Evolutionary conservation across 441 rosid species (phyloP).

Genomic region (Brassica balearica): DNA sequence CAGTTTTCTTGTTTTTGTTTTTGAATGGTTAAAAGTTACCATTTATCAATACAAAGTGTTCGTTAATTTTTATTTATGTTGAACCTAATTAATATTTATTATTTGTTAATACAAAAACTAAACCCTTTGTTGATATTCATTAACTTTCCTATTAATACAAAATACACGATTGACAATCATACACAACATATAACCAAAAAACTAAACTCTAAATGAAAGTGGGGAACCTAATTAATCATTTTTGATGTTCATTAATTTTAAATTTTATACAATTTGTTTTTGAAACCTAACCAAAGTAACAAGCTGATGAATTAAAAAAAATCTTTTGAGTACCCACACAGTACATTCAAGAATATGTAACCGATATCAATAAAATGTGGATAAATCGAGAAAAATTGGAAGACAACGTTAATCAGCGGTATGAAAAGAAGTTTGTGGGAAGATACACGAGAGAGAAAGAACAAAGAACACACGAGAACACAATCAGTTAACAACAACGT

Average conservation of each 20-base stretch:
- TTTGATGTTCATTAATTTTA: too few species aligned
- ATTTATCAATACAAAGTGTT: too few species aligned
- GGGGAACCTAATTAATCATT: background rate
- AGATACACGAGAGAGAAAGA: too few species aligned
- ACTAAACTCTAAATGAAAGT: background rate
- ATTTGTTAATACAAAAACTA: background rate
- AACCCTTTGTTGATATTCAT: background rate
- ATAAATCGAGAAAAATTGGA: background rate
- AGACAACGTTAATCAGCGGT: too few species aligned
- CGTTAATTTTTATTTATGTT: too few species aligned
- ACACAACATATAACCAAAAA: background rate
- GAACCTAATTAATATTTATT: too few species aligned
- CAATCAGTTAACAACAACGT: too few species aligned
- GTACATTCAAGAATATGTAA: background rate
- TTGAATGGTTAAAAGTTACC: background rate
- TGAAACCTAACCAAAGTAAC: background rate
- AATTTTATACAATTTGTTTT: background rate
- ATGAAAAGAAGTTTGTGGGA: too few species aligned
- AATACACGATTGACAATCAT: background rate
- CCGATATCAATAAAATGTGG: background rate
- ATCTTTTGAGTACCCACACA: background rate
- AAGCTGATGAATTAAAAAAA: background rate
- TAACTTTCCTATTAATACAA: background rate
- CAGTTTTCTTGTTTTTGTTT: background rate
- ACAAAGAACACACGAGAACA: too few species aligned